These are phyloP conservation scores for Gossypium schwendimanii DNA, from an alignment of 441 rosid genomes.

Conservation along the genomic window DNA sequence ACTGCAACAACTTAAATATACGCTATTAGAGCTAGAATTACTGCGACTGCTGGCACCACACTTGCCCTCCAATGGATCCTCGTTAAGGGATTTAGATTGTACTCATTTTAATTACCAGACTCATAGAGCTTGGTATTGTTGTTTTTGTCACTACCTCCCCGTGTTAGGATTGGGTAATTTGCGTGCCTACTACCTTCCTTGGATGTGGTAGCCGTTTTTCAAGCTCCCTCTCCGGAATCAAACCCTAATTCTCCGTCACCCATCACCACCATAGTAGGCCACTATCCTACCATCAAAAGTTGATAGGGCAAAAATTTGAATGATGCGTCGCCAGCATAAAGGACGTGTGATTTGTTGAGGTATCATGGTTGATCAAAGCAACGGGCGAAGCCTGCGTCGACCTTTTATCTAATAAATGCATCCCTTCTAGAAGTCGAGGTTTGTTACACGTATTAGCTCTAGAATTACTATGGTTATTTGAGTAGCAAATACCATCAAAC, in stretches of 20 bases:
- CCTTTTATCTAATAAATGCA: too few relatives aligned
- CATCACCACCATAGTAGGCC: too few relatives aligned
- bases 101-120: background rate
- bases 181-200: background rate
- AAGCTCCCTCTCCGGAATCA: background rate
- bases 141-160: background rate
- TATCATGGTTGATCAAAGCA: too few relatives aligned
- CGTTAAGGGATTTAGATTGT: background rate
- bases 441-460: too few relatives aligned
- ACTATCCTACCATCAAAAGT: too few relatives aligned
- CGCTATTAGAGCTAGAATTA: background rate
- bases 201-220: background rate
- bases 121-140: background rate
- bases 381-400: too few relatives aligned
- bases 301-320: too few relatives aligned
- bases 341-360: too few relatives aligned
- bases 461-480: too few relatives aligned
- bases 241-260: too few relatives aligned
- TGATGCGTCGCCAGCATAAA: too few relatives aligned
- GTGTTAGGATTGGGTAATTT: background rate
- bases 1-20: background rate
- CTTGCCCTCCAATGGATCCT: background rate
- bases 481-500: background rate
- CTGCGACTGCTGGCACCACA: background rate
- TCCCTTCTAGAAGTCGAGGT: too few relatives aligned